A percentile compares a stretch with the other conserved stretches of the same genome.
Conservation (phyloP, 2,329 filamentous ascomycete genomes). For the Neodidymelliopsis sp. region DNA sequence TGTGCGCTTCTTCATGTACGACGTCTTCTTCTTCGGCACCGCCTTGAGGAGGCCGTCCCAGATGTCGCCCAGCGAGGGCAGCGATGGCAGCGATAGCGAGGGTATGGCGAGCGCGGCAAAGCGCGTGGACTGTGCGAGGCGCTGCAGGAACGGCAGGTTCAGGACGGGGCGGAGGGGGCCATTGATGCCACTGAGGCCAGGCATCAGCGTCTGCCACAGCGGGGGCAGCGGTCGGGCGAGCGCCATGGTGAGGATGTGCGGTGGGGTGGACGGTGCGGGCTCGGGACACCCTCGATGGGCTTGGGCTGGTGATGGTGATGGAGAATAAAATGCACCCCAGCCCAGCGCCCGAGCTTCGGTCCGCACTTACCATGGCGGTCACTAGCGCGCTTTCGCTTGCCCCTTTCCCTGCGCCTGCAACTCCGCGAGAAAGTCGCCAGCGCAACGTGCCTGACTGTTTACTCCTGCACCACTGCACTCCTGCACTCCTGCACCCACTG, state of each 20-base stretch:
- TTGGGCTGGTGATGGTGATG: constrained; percentile 35
- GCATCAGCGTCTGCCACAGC: constrained; percentile 62
- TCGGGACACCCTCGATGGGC: constrained; percentile 17
- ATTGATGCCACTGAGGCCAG: constrained; percentile 55
- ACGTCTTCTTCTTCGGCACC: constrained; percentile 98
- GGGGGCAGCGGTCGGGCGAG: constrained; percentile 53
- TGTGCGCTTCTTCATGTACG: constrained; percentile 92
- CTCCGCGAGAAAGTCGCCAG: constrained; percentile 48
- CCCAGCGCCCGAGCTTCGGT: constrained; percentile 32
- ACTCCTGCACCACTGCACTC: constrained; percentile 27
- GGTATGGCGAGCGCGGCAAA: constrained; percentile 56
- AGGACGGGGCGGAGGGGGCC: constrained; percentile 50
- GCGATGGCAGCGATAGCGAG: constrained; percentile 55
- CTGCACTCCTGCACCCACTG: constrained; percentile 25
- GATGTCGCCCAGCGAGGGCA: constrained; percentile 71
- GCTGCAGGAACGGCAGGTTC: constrained; percentile 53
- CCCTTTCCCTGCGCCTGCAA: constrained; percentile 51
- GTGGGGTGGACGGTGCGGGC: constrained; percentile 10
- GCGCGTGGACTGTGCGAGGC: constrained; percentile 66
- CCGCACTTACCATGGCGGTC: constrained; percentile 33
- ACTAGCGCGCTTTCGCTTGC: constrained; percentile 50
- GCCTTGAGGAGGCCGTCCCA: constrained; percentile 93
- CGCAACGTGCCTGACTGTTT: constrained; percentile 44
- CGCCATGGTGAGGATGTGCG: constrained; percentile 35
- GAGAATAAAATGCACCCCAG: constrained; percentile 38